A percentile compares a stretch with the other conserved stretches of the same genome.
Evolutionary conservation across 495 filamentous ascomycete genomes (phyloP).

Genomic region (Ramalina peruviana): DNA sequence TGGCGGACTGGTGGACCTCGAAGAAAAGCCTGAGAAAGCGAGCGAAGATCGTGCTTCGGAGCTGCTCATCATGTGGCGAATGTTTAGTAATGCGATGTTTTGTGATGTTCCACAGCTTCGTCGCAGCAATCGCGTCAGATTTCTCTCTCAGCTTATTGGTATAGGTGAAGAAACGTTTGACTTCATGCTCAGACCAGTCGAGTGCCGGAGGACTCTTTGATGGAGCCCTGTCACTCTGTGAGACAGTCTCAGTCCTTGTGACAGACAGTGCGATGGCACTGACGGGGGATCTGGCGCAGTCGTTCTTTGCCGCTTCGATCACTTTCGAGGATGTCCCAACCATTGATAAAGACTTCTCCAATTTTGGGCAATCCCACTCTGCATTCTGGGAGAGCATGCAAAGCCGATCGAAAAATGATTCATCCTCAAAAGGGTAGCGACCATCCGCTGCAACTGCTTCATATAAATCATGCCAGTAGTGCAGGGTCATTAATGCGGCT

Average conservation of each 20-base stretch:
- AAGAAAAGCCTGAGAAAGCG: constrained; percentile 41
- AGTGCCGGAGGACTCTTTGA: background rate
- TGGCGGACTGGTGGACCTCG: constrained; percentile 29
- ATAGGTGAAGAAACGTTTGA: background rate
- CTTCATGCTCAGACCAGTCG: background rate
- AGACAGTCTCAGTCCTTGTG: background rate
- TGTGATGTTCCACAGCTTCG: constrained; percentile 8
- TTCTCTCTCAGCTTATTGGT: background rate
- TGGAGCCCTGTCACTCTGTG: background rate
- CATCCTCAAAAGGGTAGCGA: background rate
- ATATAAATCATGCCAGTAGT: background rate
- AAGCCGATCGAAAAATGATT: background rate
- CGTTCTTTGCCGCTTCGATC: background rate
- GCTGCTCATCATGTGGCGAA: constrained; percentile 1
- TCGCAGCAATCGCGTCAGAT: background rate
- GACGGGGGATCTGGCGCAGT: background rate
- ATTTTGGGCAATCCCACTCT: background rate
- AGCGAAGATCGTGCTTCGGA: constrained; percentile 30
- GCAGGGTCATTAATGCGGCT: background rate
- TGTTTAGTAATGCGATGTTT: background rate
- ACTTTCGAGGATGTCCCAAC: background rate
- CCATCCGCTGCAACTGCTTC: background rate
- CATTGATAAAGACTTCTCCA: background rate
- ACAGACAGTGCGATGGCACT: background rate
- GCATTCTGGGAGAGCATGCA: background rate